These are phyloP conservation scores for Trypanosoma scelopori DNA, from an alignment of 208 protist genomes.

Conservation along the genomic window DNA sequence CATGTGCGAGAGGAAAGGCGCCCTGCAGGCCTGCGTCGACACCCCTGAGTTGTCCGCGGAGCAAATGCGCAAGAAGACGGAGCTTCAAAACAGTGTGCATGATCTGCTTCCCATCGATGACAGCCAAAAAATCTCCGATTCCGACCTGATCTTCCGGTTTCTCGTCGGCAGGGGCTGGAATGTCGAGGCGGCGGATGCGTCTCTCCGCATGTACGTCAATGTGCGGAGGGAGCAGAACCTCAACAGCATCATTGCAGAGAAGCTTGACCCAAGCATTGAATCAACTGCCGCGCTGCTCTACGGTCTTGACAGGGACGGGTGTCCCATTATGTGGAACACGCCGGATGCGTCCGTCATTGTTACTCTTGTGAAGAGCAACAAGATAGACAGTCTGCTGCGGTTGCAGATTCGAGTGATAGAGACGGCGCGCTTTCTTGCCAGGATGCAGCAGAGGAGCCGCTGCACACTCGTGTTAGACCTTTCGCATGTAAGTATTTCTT, in stretches of 20 bases:
- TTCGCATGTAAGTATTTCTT: conserved; percentile 55
- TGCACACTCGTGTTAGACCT: conserved; percentile 81
- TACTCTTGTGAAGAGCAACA: conserved; percentile 37
- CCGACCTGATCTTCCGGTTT: conserved; percentile 82
- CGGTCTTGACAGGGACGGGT: conserved; percentile 59
- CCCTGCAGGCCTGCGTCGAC: conserved; percentile 39
- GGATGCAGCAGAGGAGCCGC: conserved; percentile 44
- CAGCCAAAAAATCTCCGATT: conserved; percentile 65
- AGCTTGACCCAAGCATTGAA: conserved; percentile 36
- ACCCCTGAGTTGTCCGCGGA: conserved; percentile 42
- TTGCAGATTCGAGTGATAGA: conserved; percentile 71
- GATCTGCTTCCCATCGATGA: conserved; percentile 73
- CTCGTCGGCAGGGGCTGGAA: conserved; percentile 70
- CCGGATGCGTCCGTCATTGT: conserved; percentile 56
- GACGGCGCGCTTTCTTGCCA: conserved; percentile 44
- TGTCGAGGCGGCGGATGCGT: conserved; percentile 35
- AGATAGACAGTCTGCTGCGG: conserved; percentile 41
- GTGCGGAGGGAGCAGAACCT: conserved; percentile 44
- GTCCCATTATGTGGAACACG: conserved; percentile 66
- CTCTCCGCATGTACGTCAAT: conserved; percentile 49
- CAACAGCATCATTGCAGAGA: conserved; percentile 54
- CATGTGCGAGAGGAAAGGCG: conserved; percentile 44
- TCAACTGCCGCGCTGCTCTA: conserved; percentile 47
- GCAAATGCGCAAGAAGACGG: conserved; percentile 60
- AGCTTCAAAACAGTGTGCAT: conserved; percentile 34